These are phyloP conservation scores for Didymella keratinophila DNA, from an alignment of 2,329 filamentous ascomycete species.

Conservation along the genomic window DNA sequence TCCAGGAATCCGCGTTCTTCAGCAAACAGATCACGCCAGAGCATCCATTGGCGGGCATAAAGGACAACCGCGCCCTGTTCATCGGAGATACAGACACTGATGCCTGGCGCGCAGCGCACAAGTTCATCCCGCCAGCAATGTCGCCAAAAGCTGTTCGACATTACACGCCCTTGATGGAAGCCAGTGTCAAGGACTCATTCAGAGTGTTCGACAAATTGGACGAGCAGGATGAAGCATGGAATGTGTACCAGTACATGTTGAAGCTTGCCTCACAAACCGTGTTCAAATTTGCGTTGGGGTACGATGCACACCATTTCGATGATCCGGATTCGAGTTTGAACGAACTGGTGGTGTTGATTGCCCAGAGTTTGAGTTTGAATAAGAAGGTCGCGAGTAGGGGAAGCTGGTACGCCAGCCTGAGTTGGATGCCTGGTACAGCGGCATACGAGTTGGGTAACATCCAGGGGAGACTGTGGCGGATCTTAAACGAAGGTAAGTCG, in stretches of 20 bases:
- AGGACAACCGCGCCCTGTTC: neutral
- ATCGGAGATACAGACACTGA: neutral
- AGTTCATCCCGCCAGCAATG: neutral
- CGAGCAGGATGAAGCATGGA: neutral
- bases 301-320: neutral
- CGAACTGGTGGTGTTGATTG: neutral
- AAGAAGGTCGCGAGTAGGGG: neutral
- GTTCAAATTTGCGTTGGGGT: neutral
- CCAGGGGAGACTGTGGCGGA: neutral
- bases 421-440: constrained; percentile 6
- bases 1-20: neutral
- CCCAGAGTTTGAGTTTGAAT: neutral
- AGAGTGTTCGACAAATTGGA: neutral
- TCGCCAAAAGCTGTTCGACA: neutral
- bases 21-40: neutral
- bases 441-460: neutral
- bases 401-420: neutral
- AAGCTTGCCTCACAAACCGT: neutral
- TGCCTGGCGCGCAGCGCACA: neutral
- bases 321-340: neutral
- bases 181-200: neutral
- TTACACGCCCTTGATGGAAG: neutral
- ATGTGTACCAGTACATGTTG: neutral
- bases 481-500: neutral
- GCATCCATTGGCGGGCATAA: neutral